Conservation (phyloP, 305 asterid species). For the Stenogyne calaminthoides region DNA sequence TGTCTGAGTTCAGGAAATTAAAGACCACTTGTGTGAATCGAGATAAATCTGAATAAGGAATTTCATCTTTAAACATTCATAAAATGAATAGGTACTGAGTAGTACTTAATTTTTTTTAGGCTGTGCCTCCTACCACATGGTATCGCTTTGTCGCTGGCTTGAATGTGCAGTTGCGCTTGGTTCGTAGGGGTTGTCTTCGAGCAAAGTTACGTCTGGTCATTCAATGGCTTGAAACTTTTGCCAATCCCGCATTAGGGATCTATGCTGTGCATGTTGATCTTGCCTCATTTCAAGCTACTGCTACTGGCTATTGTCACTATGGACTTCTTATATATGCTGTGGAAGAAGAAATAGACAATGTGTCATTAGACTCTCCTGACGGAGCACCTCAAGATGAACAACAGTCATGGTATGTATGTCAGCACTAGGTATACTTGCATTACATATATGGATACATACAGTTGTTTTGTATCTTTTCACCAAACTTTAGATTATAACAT, state of each 20-base stretch:
- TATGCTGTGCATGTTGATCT: constrained; percentile 63
- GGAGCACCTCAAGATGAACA: constrained; percentile 43
- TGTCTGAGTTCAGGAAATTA: constrained; percentile 5
- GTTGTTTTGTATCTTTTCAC: neutral
- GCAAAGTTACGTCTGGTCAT: constrained; percentile 61
- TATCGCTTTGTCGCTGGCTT: constrained; percentile 88
- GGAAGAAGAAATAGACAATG: constrained; percentile 45
- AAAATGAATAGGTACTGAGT: constrained; percentile 6
- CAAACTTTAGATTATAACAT: neutral
- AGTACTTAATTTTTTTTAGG: constrained; percentile 45
- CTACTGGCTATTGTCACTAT: constrained; percentile 58
- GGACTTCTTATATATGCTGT: constrained; percentile 61
- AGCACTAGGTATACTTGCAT: neutral
- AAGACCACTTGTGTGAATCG: constrained; percentile 13
- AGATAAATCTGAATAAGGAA: neutral
- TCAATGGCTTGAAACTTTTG: constrained; percentile 72
- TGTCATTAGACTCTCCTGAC: constrained; percentile 44
- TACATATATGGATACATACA: neutral
- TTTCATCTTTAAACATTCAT: constrained; percentile 6
- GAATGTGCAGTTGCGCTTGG: constrained; percentile 81
- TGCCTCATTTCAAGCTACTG: constrained; percentile 66
- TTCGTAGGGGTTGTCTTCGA: constrained; percentile 63
- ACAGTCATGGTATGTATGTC: constrained; percentile 49
- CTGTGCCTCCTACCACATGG: constrained; percentile 81
- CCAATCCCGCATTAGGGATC: constrained; percentile 64